A percentile compares a stretch with the other conserved stretches of the same genome.
Evolutionary conservation across 495 filamentous ascomycete genomes (phyloP).

Genomic region (Hypoxylon subgilvum): DNA sequence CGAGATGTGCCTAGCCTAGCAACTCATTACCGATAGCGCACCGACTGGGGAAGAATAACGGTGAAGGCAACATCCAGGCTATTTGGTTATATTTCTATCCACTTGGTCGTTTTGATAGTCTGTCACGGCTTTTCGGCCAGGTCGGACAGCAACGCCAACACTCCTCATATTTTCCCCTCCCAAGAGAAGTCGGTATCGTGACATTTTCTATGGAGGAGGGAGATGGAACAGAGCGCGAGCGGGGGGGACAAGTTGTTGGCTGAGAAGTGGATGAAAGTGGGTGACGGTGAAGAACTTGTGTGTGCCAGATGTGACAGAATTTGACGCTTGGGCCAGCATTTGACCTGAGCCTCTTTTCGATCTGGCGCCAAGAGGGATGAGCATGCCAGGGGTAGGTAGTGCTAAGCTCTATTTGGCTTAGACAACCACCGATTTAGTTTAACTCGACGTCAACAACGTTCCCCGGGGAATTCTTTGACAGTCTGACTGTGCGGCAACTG

Average conservation of each 20-base stretch:
- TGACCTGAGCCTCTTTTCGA: conserved; percentile 26
- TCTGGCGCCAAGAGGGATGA: conserved; percentile 34
- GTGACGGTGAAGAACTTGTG: conserved; percentile 37
- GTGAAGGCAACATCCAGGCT: conserved; percentile 29
- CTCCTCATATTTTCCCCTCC: neutral
- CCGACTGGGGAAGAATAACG: conserved; percentile 32
- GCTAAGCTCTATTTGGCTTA: conserved; percentile 13
- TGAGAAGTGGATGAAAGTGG: conserved; percentile 27
- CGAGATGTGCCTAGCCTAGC: conserved; percentile 30
- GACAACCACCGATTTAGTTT: conserved; percentile 36
- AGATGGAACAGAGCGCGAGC: neutral
- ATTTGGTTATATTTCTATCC: conserved; percentile 5
- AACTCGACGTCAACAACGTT: conserved; percentile 39
- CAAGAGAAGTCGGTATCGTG: conserved; percentile 17
- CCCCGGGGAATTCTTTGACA: conserved; percentile 21
- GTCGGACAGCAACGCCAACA: conserved; percentile 21
- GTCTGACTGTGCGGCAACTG: conserved; percentile 35
- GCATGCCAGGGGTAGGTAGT: conserved; percentile 17
- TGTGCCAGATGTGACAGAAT: conserved; percentile 10
- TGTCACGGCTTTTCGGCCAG: conserved; percentile 3
- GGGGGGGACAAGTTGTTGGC: neutral
- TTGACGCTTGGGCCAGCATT: neutral
- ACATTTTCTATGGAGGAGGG: conserved; percentile 11
- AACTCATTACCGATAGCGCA: conserved; percentile 36
- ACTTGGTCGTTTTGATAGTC: conserved; percentile 26